Evolutionary conservation across 306 rosid species (phyloP).

Genomic region (Quercus rubra): DNA sequence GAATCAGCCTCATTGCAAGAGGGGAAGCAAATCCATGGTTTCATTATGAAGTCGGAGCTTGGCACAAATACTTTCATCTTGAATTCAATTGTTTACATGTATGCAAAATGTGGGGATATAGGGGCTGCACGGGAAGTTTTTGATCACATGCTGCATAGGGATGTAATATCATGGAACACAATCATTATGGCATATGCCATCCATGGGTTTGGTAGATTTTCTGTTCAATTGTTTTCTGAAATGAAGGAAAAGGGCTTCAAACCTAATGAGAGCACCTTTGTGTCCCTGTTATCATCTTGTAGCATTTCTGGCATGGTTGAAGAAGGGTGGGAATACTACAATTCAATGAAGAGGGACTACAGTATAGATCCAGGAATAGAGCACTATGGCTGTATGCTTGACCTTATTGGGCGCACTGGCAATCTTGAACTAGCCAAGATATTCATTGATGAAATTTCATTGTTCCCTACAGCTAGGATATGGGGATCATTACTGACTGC

Average conservation of each 20-base stretch:
- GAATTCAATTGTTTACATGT: constrained; percentile 47
- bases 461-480: constrained; percentile 53
- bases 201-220: constrained; percentile 47
- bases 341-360: constrained; percentile 41
- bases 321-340: constrained; percentile 41
- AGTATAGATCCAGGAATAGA: constrained; percentile 53
- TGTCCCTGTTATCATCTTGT: constrained; percentile 53
- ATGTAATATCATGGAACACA: constrained; percentile 55
- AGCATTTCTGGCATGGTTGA: constrained; percentile 50
- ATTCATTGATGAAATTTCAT: constrained; percentile 45
- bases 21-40: constrained; percentile 55
- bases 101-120: constrained; percentile 52
- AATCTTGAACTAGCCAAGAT: constrained; percentile 43
- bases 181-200: constrained; percentile 47
- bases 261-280: constrained; percentile 44
- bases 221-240: constrained; percentile 39
- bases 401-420: constrained; percentile 50
- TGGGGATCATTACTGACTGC: constrained; percentile 65
- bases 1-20: constrained; percentile 41
- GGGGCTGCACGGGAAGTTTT: constrained; percentile 32
- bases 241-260: constrained; percentile 37
- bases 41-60: constrained; percentile 31
- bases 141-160: constrained; percentile 33
- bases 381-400: constrained; percentile 61
- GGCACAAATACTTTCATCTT: constrained; percentile 35